Evolutionary conservation across 2,329 filamentous ascomycete genomes (phyloP).

Genomic region (Pseudopithomyces maydicus): DNA sequence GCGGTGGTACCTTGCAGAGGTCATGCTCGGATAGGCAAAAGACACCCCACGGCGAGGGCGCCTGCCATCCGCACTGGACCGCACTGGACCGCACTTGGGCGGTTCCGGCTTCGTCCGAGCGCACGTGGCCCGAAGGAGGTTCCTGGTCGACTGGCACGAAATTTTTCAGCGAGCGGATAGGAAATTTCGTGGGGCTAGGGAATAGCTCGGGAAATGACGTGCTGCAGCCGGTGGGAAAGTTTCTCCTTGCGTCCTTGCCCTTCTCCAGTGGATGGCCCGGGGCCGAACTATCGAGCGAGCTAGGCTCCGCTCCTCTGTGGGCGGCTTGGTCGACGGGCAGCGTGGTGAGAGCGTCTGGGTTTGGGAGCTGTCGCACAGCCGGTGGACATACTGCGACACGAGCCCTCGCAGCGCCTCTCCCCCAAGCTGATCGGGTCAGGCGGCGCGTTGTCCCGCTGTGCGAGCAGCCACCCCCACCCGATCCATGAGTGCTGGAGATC

Average conservation of each 20-base stretch:
- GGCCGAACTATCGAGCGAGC: background rate
- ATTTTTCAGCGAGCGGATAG: conserved; percentile 13
- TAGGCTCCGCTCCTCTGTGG: background rate
- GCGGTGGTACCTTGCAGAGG: conserved; percentile 15
- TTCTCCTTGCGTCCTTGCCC: too few relatives aligned
- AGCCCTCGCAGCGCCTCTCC: background rate
- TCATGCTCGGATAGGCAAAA: conserved; percentile 1
- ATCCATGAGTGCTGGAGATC: conserved; percentile 13
- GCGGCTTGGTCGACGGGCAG: too few relatives aligned
- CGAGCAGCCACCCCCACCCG: conserved; percentile 25
- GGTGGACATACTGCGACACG: background rate
- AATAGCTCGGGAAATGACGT: conserved; percentile 14
- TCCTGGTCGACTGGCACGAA: conserved; percentile 22
- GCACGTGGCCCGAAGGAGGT: conserved; percentile 20
- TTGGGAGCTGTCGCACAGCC: background rate
- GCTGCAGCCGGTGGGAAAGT: conserved; percentile 25
- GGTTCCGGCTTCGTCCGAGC: conserved; percentile 30
- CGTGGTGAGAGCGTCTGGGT: too few relatives aligned
- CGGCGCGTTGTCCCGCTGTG: conserved; percentile 20
- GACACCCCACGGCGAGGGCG: background rate
- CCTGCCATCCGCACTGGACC: background rate
- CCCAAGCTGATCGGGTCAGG: conserved; percentile 10
- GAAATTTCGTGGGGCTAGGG: conserved; percentile 3
- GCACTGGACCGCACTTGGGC: too few relatives aligned
- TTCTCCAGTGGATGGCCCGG: background rate